Evolutionary conservation across 169 alveolate genomes (phyloP).

Genomic region (Theileria orientalis): DNA sequence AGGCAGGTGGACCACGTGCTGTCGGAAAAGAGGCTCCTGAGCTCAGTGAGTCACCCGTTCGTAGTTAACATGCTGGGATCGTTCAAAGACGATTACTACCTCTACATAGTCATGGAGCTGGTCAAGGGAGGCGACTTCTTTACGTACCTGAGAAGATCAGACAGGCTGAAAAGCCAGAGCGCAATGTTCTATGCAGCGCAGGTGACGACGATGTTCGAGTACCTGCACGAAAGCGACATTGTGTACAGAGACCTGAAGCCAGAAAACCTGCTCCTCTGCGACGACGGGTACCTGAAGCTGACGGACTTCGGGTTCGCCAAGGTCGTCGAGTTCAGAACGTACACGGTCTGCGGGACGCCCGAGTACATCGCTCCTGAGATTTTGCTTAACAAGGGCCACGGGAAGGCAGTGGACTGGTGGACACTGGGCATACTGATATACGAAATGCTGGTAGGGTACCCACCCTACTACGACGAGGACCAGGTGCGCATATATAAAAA

Average conservation of each 20-base stretch:
- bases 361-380: constrained; percentile 99
- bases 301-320: constrained; percentile 99
- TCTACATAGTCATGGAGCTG: constrained; percentile 91
- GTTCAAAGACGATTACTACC: constrained; percentile 86
- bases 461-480: constrained; percentile 97
- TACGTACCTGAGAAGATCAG: constrained; percentile 87
- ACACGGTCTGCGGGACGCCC: constrained; percentile 99
- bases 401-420: constrained; percentile 98
- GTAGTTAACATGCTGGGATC: constrained; percentile 87
- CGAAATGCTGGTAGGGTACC: constrained; percentile 97
- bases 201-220: constrained; percentile 93
- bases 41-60: constrained; percentile 91
- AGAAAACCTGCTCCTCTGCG: constrained; percentile 94
- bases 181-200: constrained; percentile 94
- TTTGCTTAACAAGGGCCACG: constrained; percentile 92
- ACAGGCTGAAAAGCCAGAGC: constrained; percentile 88
- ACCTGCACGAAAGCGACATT: constrained; percentile 91
- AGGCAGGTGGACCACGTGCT: constrained; percentile 92
- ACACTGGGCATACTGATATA: constrained; percentile 95
- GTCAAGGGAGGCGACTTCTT: constrained; percentile 96
- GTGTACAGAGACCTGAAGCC: constrained; percentile 95
- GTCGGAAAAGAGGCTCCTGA: constrained; percentile 91
- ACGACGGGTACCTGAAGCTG: constrained; percentile 95
- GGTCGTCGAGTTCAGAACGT: constrained; percentile 94
- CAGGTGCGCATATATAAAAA: constrained; percentile 96